These are phyloP conservation scores for Xerocomellus amylosporus DNA, from an alignment of 768 basidiomycete species.

Conservation along the genomic window DNA sequence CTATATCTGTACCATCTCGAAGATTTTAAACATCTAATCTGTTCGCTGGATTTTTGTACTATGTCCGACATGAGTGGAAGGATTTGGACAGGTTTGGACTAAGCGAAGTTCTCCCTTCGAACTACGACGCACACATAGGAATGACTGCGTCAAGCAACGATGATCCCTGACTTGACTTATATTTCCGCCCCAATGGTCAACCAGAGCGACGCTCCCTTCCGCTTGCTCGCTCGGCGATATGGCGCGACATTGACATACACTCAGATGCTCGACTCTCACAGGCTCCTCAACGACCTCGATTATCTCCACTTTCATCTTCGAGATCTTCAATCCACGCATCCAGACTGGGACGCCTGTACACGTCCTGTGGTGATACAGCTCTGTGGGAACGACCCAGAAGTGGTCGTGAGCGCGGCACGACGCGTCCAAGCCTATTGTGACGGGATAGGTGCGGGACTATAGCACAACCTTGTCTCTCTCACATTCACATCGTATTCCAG, in stretches of 20 bases:
- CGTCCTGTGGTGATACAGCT: slow-evolving; percentile 68
- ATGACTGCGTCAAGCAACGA: background rate
- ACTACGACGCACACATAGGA: background rate
- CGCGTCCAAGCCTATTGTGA: slow-evolving; percentile 61
- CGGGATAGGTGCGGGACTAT: slow-evolving; percentile 54
- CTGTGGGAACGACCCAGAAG: slow-evolving; percentile 67
- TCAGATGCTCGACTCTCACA: slow-evolving; percentile 71
- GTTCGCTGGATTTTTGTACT: slow-evolving; percentile 3
- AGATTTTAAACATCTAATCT: slow-evolving; percentile 16
- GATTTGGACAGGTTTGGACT: background rate
- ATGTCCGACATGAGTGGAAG: too few species aligned
- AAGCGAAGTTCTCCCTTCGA: background rate
- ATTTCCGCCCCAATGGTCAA: slow-evolving; percentile 78
- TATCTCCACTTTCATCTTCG: slow-evolving; percentile 64
- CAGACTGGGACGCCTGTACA: slow-evolving; percentile 20
- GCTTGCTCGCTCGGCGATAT: slow-evolving; percentile 56
- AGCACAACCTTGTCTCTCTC: background rate
- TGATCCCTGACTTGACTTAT: slow-evolving; percentile 31
- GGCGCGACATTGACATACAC: slow-evolving; percentile 70
- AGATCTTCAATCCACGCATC: slow-evolving; percentile 41
- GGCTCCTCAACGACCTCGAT: slow-evolving; percentile 57
- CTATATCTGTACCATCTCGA: slow-evolving; percentile 12
- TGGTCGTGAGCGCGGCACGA: slow-evolving; percentile 56
- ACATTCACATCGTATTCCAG: slow-evolving; percentile 36
- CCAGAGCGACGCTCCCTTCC: slow-evolving; percentile 76